A percentile compares a stretch with the other conserved stretches of the same genome.
Conservation (phyloP, 345 rosid species). For the Acer yangbiense region DNA sequence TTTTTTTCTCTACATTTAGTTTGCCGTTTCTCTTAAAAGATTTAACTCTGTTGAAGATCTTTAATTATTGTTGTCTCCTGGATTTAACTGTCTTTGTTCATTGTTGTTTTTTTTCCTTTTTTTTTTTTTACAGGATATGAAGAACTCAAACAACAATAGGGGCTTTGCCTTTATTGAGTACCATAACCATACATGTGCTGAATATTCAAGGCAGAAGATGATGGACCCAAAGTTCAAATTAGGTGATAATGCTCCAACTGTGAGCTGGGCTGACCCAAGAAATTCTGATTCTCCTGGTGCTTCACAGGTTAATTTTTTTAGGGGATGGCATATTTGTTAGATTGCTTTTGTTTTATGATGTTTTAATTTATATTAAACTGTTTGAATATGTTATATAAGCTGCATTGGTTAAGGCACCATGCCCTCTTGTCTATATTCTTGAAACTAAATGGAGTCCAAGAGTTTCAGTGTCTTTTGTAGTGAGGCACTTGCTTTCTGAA, state of each 20-base stretch:
- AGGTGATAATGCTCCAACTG: constrained; percentile 59
- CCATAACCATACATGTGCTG: constrained; percentile 70
- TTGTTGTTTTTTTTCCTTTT: constrained; percentile 5
- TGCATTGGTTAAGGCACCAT: neutral
- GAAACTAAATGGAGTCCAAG: neutral
- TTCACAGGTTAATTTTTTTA: constrained; percentile 49
- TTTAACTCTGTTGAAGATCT: neutral
- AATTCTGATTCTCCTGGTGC: constrained; percentile 54
- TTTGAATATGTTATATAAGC: neutral
- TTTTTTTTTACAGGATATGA: constrained; percentile 47
- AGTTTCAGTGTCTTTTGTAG: neutral
- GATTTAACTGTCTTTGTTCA: constrained; percentile 3
- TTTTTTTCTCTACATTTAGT: neutral
- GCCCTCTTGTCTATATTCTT: neutral
- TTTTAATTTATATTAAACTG: neutral
- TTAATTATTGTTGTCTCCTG: neutral
- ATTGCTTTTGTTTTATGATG: neutral
- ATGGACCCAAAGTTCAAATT: constrained; percentile 59
- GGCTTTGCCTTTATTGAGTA: constrained; percentile 78
- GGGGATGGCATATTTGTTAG: neutral
- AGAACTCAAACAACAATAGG: constrained; percentile 53
- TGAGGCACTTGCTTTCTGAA: constrained; percentile 11
- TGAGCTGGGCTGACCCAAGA: constrained; percentile 81
- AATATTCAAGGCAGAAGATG: constrained; percentile 76
- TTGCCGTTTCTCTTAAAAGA: neutral